phyloP scores from a whole-genome alignment of 371 early-diverging fungal species.

The Apophysomyces ossiformis region DNA sequence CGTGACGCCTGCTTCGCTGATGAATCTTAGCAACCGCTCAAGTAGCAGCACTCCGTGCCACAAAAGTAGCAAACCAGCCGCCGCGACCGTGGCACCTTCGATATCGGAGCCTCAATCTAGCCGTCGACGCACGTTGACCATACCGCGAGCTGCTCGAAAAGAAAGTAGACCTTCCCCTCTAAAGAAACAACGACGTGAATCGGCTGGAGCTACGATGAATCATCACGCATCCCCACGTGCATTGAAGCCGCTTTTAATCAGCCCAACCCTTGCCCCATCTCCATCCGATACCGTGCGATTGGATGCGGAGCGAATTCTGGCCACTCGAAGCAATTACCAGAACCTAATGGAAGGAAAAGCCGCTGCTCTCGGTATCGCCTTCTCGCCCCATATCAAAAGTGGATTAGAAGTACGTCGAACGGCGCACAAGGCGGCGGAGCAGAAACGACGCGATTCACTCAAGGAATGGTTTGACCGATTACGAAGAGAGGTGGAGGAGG shows the following conservation, averaged over 20 bases:
- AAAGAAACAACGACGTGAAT: conserved; percentile 32
- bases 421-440: conserved; percentile 92
- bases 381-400: conserved; percentile 70
- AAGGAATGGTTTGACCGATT: conserved; percentile 87
- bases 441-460: conserved; percentile 89
- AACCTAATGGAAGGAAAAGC: conserved; percentile 83
- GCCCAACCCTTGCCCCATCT: conserved; percentile 40
- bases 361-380: conserved; percentile 73
- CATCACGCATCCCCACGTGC: conserved; percentile 44
- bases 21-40: conserved; percentile 47
- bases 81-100: conserved; percentile 3
- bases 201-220: conserved; percentile 7
- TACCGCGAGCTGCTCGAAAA: neutral
- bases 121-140: conserved; percentile 9
- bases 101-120: neutral
- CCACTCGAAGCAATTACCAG: conserved; percentile 86
- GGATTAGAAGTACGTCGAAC: conserved; percentile 77
- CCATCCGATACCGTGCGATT: conserved; percentile 19
- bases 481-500: conserved; percentile 69
- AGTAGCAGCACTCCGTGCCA: conserved; percentile 14
- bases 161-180: conserved; percentile 4
- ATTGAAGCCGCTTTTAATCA: conserved; percentile 48
- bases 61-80: neutral
- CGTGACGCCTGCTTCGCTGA: conserved; percentile 67
- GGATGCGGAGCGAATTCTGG: conserved; percentile 59